Evolutionary conservation across 2,329 filamentous ascomycete species (phyloP).

Genomic region (Xylariaceae sp.): DNA sequence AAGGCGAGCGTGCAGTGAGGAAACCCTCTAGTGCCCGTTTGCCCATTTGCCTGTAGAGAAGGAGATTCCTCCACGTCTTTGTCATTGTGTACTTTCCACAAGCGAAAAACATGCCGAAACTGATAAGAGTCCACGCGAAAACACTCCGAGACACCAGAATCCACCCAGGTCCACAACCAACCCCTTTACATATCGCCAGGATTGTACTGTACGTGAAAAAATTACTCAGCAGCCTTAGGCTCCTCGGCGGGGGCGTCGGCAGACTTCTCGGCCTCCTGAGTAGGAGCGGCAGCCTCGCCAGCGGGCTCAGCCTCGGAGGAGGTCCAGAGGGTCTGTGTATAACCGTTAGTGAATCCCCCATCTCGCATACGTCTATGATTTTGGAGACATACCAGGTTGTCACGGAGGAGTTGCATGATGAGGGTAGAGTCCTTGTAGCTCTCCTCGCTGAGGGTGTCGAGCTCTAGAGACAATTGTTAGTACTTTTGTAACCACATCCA

Average conservation of each 20-base stretch:
- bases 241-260: constrained; percentile 56
- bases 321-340: constrained; percentile 86
- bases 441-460: constrained; percentile 95
- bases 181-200: constrained; percentile 39
- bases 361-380: background rate
- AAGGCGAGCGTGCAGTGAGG: constrained; percentile 43
- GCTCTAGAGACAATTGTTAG: constrained; percentile 53
- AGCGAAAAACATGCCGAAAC: constrained; percentile 46
- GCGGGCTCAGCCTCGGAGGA: constrained; percentile 89
- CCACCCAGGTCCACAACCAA: constrained; percentile 44
- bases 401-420: constrained; percentile 97
- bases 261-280: constrained; percentile 53
- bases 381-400: constrained; percentile 71
- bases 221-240: constrained; percentile 62
- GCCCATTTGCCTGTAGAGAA: constrained; percentile 31
- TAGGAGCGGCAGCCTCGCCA: constrained; percentile 47
- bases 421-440: constrained; percentile 99
- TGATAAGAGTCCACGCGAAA: constrained; percentile 49
- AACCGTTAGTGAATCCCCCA: background rate
- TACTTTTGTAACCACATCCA: background rate
- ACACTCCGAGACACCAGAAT: constrained; percentile 59
- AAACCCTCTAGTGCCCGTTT: constrained; percentile 44
- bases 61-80: constrained; percentile 33
- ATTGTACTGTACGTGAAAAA: constrained; percentile 32
- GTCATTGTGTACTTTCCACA: constrained; percentile 42